A percentile compares a stretch with the other conserved stretches of the same genome.
Evolutionary conservation across 768 basidiomycete species (phyloP).

Genomic region (Phylloporus scabripes): DNA sequence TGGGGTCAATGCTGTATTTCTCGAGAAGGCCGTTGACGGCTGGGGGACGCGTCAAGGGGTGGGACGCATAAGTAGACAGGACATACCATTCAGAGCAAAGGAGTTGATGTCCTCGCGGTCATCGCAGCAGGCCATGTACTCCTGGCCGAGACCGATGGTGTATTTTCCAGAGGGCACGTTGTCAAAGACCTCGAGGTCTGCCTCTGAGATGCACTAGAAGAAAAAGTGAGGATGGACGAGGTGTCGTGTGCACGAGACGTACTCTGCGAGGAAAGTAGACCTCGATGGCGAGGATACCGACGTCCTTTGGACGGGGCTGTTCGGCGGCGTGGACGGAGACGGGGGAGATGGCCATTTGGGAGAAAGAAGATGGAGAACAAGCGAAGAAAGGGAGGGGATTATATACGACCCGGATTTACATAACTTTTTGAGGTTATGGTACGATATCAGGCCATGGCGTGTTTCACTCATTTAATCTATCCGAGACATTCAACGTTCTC

Average conservation of each 20-base stretch:
- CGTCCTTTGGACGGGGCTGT: conserved; percentile 73
- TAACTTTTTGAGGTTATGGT: conserved; percentile 14
- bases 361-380: not conserved
- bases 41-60: conserved; percentile 27
- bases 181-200: conserved; percentile 90
- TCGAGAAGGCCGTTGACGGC: conserved; percentile 85
- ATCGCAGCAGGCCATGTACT: conserved; percentile 98
- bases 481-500: not conserved
- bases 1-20: conserved; percentile 95
- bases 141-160: conserved; percentile 96
- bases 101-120: conserved; percentile 99
- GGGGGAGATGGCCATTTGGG: conserved; percentile 24
- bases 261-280: conserved; percentile 93
- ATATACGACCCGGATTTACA: conserved; percentile 15
- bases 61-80: not conserved
- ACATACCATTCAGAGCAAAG: conserved; percentile 85
- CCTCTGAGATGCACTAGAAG: conserved; percentile 86
- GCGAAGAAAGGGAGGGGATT: not conserved
- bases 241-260: conserved; percentile 29
- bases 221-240: conserved; percentile 5
- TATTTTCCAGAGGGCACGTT: conserved; percentile 95
- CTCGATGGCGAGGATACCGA: conserved; percentile 91
- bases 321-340: conserved; percentile 1
- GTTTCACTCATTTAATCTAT: not conserved
- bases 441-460: not conserved